Percentiles rank a stretch among this genome's conserved stretches.
Conservation (phyloP, 345 rosid species). For the Melastoma malabathricum region DNA sequence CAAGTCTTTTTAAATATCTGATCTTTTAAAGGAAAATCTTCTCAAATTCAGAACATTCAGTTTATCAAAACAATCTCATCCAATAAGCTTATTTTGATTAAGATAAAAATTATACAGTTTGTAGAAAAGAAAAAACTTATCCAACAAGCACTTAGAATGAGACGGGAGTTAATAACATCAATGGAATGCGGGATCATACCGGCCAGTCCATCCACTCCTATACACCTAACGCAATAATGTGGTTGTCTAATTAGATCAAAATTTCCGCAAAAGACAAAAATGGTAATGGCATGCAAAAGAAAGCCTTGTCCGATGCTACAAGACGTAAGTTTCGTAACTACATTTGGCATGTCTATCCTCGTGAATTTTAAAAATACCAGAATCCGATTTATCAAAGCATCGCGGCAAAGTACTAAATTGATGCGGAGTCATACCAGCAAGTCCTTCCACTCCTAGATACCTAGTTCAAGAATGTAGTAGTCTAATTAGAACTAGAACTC, state of each 20-base stretch:
- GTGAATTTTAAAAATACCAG: too few species aligned
- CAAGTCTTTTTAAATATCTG: too few species aligned
- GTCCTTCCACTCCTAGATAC: neutral
- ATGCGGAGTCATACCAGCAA: neutral
- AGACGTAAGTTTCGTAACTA: too few species aligned
- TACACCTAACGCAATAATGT: constrained; percentile 2
- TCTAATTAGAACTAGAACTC: neutral
- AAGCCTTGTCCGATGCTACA: too few species aligned
- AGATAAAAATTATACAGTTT: too few species aligned
- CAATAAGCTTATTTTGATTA: too few species aligned
- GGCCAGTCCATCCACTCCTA: constrained; percentile 4
- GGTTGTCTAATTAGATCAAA: neutral
- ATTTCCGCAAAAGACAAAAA: neutral
- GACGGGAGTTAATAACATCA: too few species aligned
- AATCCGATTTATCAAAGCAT: too few species aligned
- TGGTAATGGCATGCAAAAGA: neutral
- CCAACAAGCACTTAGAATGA: too few species aligned
- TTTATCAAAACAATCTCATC: neutral
- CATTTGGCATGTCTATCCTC: too few species aligned
- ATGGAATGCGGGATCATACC: too few species aligned
- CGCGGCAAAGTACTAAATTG: neutral
- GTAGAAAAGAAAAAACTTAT: too few species aligned
- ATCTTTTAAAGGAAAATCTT: neutral
- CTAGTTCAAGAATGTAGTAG: neutral
- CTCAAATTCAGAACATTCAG: neutral